These are phyloP conservation scores for Acanthamoeba castellanii DNA, from an alignment of 208 protist genomes.

Conservation along the genomic window DNA sequence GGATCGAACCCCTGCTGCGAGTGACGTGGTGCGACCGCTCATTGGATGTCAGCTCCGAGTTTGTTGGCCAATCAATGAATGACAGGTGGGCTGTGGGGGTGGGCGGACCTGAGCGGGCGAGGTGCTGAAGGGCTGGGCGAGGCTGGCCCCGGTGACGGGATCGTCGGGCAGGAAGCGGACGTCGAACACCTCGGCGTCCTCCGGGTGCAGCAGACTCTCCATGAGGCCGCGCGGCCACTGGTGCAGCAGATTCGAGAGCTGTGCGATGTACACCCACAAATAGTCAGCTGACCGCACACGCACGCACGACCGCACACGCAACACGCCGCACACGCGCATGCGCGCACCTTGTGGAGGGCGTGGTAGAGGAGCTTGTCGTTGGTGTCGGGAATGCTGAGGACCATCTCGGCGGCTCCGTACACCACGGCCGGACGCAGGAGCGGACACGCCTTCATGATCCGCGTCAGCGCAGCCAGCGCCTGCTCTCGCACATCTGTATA, in stretches of 20 bases:
- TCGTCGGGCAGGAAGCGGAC: conserved; percentile 33
- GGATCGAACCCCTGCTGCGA: not conserved
- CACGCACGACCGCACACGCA: not conserved
- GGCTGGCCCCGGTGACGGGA: not conserved
- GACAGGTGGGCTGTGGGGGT: too few relatives aligned
- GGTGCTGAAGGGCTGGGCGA: not conserved
- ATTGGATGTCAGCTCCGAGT: too few relatives aligned
- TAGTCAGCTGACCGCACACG: not conserved
- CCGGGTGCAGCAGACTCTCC: conserved; percentile 24
- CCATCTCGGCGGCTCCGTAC: not conserved
- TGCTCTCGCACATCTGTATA: conserved; percentile 25
- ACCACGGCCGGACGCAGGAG: not conserved
- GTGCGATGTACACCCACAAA: not conserved
- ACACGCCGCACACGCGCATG: too few relatives aligned
- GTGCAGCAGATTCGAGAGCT: conserved; percentile 56
- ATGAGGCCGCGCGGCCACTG: conserved; percentile 18
- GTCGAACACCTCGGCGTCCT: conserved; percentile 15
- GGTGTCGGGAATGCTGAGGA: conserved; percentile 51
- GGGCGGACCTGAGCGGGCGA: not conserved
- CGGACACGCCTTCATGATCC: conserved; percentile 56
- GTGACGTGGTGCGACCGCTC: too few relatives aligned
- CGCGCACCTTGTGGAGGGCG: conserved; percentile 31
- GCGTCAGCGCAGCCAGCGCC: conserved; percentile 20
- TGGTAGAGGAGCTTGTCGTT: conserved; percentile 63
- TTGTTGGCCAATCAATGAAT: too few relatives aligned